Evolutionary conservation across 257 asterid genomes (phyloP).

Genomic region (Striga asiatica): DNA sequence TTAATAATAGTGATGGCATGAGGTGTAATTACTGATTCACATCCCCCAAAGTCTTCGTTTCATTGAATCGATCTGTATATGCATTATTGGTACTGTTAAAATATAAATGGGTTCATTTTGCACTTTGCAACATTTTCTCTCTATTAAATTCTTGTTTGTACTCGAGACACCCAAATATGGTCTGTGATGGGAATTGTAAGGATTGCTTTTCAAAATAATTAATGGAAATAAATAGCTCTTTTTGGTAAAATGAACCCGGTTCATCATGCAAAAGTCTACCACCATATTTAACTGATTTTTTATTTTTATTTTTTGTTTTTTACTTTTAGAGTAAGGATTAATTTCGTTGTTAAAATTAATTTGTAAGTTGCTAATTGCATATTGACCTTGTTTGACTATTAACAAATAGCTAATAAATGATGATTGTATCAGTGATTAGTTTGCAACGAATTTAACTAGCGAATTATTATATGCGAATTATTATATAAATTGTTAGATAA

Average conservation of each 20-base stretch:
- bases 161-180: too few relatives aligned
- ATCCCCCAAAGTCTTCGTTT: background rate
- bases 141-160: too few relatives aligned
- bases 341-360: background rate
- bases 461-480: too few relatives aligned
- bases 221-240: background rate
- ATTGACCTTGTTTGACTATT: too few relatives aligned
- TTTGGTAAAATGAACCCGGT: background rate
- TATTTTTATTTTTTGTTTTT: too few relatives aligned
- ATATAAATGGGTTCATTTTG: too few relatives aligned
- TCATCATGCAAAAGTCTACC: background rate
- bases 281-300: background rate
- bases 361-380: background rate
- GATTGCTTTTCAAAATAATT: background rate
- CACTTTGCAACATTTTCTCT: too few relatives aligned
- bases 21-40: constrained; percentile 1
- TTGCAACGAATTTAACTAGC: too few relatives aligned
- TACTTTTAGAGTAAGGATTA: background rate
- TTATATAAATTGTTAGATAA: too few relatives aligned
- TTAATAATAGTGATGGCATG: background rate
- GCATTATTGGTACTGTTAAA: background rate
- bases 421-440: too few relatives aligned
- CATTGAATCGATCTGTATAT: background rate
- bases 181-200: too few relatives aligned
- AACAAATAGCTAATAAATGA: too few relatives aligned